Percentiles rank a stretch among this genome's conserved stretches.
Evolutionary conservation across 345 rosid species (phyloP).

Genomic region (Salix arbutifolia): DNA sequence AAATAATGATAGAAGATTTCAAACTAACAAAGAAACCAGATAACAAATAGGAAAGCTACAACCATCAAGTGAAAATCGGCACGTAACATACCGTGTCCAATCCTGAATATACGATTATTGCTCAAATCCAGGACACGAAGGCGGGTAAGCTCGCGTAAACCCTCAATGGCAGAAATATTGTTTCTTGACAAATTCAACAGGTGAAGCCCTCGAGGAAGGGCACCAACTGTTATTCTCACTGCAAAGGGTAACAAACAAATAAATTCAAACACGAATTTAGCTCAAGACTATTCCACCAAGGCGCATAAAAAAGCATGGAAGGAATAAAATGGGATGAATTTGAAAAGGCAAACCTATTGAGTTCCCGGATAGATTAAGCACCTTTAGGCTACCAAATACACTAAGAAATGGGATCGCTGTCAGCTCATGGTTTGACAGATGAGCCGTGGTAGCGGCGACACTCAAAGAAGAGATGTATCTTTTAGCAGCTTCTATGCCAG

Average conservation of each 20-base stretch:
- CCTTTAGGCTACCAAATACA: slow-evolving; percentile 68
- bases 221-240: slow-evolving; percentile 81
- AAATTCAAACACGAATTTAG: neutral
- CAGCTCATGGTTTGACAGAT: slow-evolving; percentile 70
- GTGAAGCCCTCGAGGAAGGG: slow-evolving; percentile 94
- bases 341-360: slow-evolving; percentile 55
- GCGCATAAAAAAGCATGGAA: neutral
- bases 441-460: slow-evolving; percentile 66
- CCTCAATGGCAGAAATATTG: slow-evolving; percentile 77
- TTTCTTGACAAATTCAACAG: slow-evolving; percentile 73
- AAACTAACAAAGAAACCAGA: neutral
- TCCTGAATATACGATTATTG: slow-evolving; percentile 75
- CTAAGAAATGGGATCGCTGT: slow-evolving; percentile 70
- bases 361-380: slow-evolving; percentile 87
- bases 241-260: slow-evolving; percentile 4
- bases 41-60: neutral
- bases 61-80: neutral
- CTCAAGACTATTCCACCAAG: neutral
- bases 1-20: neutral
- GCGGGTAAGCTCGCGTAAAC: slow-evolving; percentile 85
- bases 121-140: slow-evolving; percentile 90
- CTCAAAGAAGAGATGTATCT: slow-evolving; percentile 66
- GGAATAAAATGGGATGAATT: neutral
- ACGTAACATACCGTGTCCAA: slow-evolving; percentile 76
- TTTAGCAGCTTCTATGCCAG: slow-evolving; percentile 76